Percentiles rank a stretch among this genome's conserved stretches.
phyloP scores from a whole-genome alignment of 2,329 filamentous ascomycete species.

The Alternaria viburni region DNA sequence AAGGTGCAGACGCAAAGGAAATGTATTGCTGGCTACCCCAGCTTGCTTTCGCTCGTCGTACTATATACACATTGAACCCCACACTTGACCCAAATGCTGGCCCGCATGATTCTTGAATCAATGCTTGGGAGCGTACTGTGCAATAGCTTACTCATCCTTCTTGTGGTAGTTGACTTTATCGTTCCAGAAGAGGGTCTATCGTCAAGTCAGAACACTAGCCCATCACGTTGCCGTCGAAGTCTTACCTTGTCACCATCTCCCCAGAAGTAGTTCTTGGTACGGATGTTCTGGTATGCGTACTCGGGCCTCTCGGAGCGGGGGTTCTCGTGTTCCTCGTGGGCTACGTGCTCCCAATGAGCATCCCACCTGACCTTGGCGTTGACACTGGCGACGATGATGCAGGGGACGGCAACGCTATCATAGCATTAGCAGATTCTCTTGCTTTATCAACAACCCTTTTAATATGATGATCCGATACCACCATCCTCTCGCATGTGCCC shows the following conservation, averaged over 20 bases:
- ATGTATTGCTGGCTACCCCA: slow-evolving; percentile 39
- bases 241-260: slow-evolving; percentile 93
- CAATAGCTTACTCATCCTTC: slow-evolving; percentile 67
- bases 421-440: slow-evolving; percentile 20
- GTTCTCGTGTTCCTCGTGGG: slow-evolving; percentile 62
- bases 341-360: slow-evolving; percentile 97
- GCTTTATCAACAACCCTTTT: neutral
- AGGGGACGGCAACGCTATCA: slow-evolving; percentile 75
- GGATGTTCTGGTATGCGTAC: slow-evolving; percentile 98
- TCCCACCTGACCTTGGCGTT: slow-evolving; percentile 94
- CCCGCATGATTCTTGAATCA: slow-evolving; percentile 2
- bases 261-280: slow-evolving; percentile 94
- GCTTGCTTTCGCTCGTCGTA: slow-evolving; percentile 25
- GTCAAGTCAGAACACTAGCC: neutral
- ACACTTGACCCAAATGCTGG: slow-evolving; percentile 4
- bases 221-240: neutral
- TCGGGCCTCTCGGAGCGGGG: slow-evolving; percentile 89
- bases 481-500: neutral
- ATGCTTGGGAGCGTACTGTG: slow-evolving; percentile 3
- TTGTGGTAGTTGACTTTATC: slow-evolving; percentile 95
- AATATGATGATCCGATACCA: neutral
- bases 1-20: slow-evolving; percentile 36
- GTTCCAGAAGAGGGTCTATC: slow-evolving; percentile 77
- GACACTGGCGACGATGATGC: slow-evolving; percentile 71
- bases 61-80: slow-evolving; percentile 30